Evolutionary conservation across 2,329 filamentous ascomycete genomes (phyloP).

Genomic region (Arachnomyces sp.): DNA sequence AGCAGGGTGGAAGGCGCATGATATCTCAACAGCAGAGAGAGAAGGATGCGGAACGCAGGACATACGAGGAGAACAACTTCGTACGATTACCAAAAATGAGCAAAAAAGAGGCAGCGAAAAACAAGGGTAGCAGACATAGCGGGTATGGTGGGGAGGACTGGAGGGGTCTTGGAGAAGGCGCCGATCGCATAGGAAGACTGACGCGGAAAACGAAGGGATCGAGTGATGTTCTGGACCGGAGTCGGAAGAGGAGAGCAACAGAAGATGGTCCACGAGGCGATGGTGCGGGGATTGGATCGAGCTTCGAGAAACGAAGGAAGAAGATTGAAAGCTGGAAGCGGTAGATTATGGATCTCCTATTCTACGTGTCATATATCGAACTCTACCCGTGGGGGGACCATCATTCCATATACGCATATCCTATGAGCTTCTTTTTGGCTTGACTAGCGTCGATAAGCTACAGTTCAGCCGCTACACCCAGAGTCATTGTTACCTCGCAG

Average conservation of each 20-base stretch:
- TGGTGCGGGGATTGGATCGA: slow-evolving; percentile 58
- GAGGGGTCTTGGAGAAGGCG: slow-evolving; percentile 72
- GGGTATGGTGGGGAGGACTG: slow-evolving; percentile 91
- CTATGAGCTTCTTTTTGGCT: too few species aligned
- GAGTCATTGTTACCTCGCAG: too few species aligned
- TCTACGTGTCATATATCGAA: not conserved
- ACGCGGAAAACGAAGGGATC: slow-evolving; percentile 60
- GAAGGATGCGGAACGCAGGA: slow-evolving; percentile 66
- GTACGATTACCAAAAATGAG: slow-evolving; percentile 73
- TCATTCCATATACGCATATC: too few species aligned
- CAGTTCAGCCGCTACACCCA: too few species aligned
- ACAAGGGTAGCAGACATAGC: slow-evolving; percentile 38
- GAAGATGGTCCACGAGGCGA: slow-evolving; percentile 66
- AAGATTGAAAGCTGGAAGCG: slow-evolving; percentile 37
- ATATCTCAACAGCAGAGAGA: slow-evolving; percentile 70
- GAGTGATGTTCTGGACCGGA: slow-evolving; percentile 62
- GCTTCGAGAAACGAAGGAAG: slow-evolving; percentile 37
- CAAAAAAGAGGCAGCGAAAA: slow-evolving; percentile 75
- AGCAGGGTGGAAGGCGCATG: slow-evolving; percentile 65
- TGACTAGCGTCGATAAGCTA: too few species aligned
- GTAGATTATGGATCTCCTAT: slow-evolving; percentile 11
- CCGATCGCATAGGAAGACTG: slow-evolving; percentile 76
- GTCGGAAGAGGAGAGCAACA: slow-evolving; percentile 64
- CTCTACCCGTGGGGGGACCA: not conserved
- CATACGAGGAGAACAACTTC: slow-evolving; percentile 92